These are phyloP conservation scores for Staphylotrichum longicolle DNA, from an alignment of 495 filamentous ascomycete genomes.

Conservation along the genomic window DNA sequence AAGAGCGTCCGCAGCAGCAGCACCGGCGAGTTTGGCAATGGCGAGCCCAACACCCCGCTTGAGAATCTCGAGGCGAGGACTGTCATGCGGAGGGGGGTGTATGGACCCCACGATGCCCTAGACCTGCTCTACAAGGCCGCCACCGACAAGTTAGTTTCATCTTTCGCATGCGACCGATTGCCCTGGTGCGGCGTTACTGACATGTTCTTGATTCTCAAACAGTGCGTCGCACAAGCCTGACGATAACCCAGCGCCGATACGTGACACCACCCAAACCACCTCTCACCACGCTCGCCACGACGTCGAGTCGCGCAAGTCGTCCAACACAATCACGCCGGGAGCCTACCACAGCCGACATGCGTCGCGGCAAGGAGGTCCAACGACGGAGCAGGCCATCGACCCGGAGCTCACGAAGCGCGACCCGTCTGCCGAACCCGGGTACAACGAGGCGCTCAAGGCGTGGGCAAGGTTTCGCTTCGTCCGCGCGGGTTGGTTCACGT, in stretches of 20 bases:
- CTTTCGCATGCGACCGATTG: neutral
- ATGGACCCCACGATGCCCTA: constrained; percentile 68
- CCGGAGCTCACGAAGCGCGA: constrained; percentile 38
- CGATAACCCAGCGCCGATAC: constrained; percentile 17
- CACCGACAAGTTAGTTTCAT: constrained; percentile 51
- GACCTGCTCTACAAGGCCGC: constrained; percentile 69
- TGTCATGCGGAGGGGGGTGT: constrained; percentile 62
- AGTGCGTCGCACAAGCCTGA: constrained; percentile 32
- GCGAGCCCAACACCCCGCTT: constrained; percentile 45
- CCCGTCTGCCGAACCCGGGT: constrained; percentile 46
- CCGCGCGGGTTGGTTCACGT: constrained; percentile 92
- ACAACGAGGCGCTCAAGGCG: constrained; percentile 69
- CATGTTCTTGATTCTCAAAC: constrained; percentile 16
- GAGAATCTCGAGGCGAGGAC: constrained; percentile 61
- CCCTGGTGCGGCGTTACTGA: constrained; percentile 13
- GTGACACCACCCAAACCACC: constrained; percentile 18
- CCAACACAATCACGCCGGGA: constrained; percentile 19
- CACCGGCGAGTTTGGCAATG: constrained; percentile 43
- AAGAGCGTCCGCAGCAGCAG: constrained; percentile 33
- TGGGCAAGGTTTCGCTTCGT: constrained; percentile 93
- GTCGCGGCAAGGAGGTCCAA: constrained; percentile 22
- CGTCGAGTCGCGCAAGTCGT: constrained; percentile 23
- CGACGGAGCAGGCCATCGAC: constrained; percentile 36
- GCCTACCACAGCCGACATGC: constrained; percentile 25
- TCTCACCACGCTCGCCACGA: constrained; percentile 25